phyloP scores from a whole-genome alignment of 2,329 filamentous ascomycete species.

The Gaeumannomyces sp. region DNA sequence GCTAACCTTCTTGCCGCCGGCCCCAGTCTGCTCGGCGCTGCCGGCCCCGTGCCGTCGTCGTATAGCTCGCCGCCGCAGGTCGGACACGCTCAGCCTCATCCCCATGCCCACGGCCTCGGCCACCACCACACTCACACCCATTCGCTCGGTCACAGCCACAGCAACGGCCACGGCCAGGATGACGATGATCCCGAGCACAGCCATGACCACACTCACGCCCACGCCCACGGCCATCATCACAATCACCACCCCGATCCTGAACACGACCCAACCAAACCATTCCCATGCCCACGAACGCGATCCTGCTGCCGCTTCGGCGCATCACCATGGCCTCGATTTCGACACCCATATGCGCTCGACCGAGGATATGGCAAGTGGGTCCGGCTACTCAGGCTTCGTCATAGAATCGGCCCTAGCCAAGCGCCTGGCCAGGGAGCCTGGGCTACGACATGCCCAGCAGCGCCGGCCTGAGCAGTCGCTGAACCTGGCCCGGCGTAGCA shows the following conservation, averaged over 20 bases:
- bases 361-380: constrained; percentile 39
- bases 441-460: constrained; percentile 44
- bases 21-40: constrained; percentile 13
- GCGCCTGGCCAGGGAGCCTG: constrained; percentile 42
- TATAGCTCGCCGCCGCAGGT: constrained; percentile 9
- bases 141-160: constrained; percentile 18
- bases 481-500: constrained; percentile 51
- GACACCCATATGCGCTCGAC: constrained; percentile 28
- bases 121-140: constrained; percentile 17
- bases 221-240: constrained; percentile 18
- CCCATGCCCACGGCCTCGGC: neutral
- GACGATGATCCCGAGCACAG: neutral
- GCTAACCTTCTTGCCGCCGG: constrained; percentile 27
- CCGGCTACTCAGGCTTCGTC: constrained; percentile 40
- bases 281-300: constrained; percentile 17
- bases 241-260: constrained; percentile 19
- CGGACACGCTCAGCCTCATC: neutral
- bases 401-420: constrained; percentile 51
- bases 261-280: constrained; percentile 14
- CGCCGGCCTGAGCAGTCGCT: constrained; percentile 47
- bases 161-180: constrained; percentile 20
- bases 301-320: constrained; percentile 18
- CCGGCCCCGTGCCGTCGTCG: neutral
- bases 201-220: neutral
- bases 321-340: constrained; percentile 16